Evolutionary conservation across 2,329 filamentous ascomycete genomes (phyloP), one percentile per base, ranked within the genome.

Genomic region (Fusarium duplospermum): DNA sequence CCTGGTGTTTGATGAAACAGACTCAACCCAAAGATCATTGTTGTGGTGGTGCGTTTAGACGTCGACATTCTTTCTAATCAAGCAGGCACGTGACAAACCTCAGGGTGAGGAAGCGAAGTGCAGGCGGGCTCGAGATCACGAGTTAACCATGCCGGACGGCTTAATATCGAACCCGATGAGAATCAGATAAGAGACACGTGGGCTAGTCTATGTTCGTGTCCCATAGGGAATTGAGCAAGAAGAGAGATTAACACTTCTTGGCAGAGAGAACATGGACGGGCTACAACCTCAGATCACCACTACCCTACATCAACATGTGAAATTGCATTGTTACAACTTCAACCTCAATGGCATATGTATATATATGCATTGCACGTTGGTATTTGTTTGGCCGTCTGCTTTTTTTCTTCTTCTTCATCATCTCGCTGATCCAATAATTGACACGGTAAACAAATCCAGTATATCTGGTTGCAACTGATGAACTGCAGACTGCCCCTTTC

Each of bases 131-230:
- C 8, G 14, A 27, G 14, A 29, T 50, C 47, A 52, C 16, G 47
- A 52, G 93, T 94, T 62, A 95, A 86, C 91, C 91, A 92, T 74
- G 47, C 13, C 10, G 2, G 18, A n/a, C 18, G 4, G 47, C 24
- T 29, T 29, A 11, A 29, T 29, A 52, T 29, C 6, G 10, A 52
- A 16, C 6, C 47, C 10, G n/a, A 18, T 7, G 47, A 7, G 18
- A 8, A 11, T 52, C 24, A 2, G 3, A 29, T n/a, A 8, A 11
- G 18, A 52, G 4, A 27, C 9, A 14, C 6, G 5, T 22, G 14
- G 9, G 24, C 6, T 11, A 8, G 18, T n/a, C 24, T n/a, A 13
- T 52, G 45, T 13, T 52, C 10, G 8, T 47, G 10, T 22, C 6
- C 40, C 20, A 47, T 5, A 16, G 14, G 31, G 47, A 31, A 54